Base-by-base conservation (phyloP, 139 green algal genomes). In the Zygnema circumcarinatum region DNA sequence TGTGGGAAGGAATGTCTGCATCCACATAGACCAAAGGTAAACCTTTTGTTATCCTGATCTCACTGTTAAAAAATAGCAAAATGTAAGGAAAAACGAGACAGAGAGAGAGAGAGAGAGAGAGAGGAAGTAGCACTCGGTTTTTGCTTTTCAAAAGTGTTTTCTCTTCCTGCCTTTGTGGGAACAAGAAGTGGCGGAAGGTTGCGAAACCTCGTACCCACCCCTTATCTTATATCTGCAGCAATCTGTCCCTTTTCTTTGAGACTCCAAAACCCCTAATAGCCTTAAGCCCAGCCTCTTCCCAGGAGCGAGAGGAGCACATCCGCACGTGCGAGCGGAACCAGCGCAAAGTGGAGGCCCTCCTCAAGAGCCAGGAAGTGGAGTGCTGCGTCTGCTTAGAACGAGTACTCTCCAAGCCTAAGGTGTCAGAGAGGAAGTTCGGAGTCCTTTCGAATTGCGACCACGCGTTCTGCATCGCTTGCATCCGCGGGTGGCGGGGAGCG, bases 381-480 rank as follows among this genome's bases (percentile, higher is more conserved):
- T 89, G 83, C 83, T n/a, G 39, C 73, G 83, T 89, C 74, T 89
- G 83, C 54, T 74, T 89, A 16, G 83, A 89, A 32, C 72, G 39
- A 29, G 83, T 89, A 35, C 74, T 89, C 32, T 38, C 29, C n/a
- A 87, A 88, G 41, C 68, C 89, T 33, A 38, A 67, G 0, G 36
- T 81, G 2, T 47, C 67, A 36, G 89, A 90, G 0, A 68, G 89
- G 67, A 76, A 87, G 67, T 92, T 92, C 41, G 89, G 89, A 21
- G 54, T 92, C 29, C 88, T 92, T 25, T 76, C 72, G 20, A 41
- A 47, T 21, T 92, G 89, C 89, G 87, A 92, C 68, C 89, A 92
- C 82, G 35, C 79, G 7, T 92, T 92, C 67, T 92, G 89, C 69
- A 29, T 92, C 11, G 62, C 29, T 3, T 92, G 89, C 88, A 92